Evolutionary conservation across 2,329 filamentous ascomycete genomes (phyloP).

Genomic region (Colletotrichum sp.): DNA sequence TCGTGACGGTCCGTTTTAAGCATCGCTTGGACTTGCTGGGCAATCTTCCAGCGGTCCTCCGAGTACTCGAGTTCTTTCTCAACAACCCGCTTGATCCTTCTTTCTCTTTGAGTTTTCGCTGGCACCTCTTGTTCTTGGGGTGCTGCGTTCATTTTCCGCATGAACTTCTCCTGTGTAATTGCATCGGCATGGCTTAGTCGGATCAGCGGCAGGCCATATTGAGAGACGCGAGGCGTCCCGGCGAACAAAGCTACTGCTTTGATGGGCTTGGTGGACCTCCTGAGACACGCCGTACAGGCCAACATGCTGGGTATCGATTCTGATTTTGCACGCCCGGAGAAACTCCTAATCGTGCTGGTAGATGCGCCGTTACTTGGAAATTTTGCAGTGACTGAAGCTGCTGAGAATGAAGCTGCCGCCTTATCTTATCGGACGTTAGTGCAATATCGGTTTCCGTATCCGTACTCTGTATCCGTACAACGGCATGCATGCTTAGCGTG

Average conservation of each 20-base stretch:
- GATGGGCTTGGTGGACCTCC: background rate
- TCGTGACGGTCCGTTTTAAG: constrained; percentile 65
- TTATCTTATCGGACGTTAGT: background rate
- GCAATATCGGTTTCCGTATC: background rate
- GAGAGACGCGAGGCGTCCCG: background rate
- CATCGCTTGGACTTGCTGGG: constrained; percentile 66
- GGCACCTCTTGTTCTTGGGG: background rate
- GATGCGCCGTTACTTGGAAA: background rate
- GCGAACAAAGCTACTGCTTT: background rate
- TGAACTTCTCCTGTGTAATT: background rate
- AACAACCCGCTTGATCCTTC: constrained; percentile 41
- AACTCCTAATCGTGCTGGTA: background rate
- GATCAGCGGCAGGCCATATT: background rate
- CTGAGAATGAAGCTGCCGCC: background rate
- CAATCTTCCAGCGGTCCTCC: constrained; percentile 75
- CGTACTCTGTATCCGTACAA: background rate
- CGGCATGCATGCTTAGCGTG: background rate
- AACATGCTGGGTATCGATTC: background rate
- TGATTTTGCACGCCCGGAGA: background rate
- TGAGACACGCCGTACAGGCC: background rate
- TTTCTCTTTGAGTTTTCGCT: constrained; percentile 24
- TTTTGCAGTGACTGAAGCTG: background rate
- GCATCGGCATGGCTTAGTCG: constrained; percentile 12
- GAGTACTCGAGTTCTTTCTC: constrained; percentile 66
- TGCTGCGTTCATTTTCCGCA: background rate